Base-by-base conservation (phyloP, 2,329 filamentous ascomycete species). In the Dendrostoma leiphaemia region DNA sequence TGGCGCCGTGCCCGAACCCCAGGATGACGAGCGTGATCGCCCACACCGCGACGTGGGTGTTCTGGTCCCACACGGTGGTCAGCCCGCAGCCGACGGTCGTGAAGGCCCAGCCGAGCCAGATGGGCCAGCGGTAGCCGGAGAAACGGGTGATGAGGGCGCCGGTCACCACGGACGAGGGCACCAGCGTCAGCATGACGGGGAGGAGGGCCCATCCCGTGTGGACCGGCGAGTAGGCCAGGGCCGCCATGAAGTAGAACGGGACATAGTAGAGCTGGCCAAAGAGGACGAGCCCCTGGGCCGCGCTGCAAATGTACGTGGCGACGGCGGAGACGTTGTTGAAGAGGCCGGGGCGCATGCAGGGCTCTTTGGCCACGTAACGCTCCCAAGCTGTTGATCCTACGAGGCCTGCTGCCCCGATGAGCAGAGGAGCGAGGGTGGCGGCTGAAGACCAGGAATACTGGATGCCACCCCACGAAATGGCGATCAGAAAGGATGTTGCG, bases 381-480 rank as follows among this genome's bases (percentile, higher is more conserved):
- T 78, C 73, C 64, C 71, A 79, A 5, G 69, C 34, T 5, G 66
- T 54, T 26, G 77, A 71, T 0, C 61, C 55, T 2, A 68, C 49
- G 2, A 79, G 58, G 9, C 74, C 75, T 2, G 68, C 31, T 1
- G 72, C 21, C 1, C 78, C 76, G 2, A 78, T 54, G 2, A 78
- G 54, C 15, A 81, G 62, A 0, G 78, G 77, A 0, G 66, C 66
- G 3, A 81, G 37, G 2, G 75, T 69, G 13, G 68, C 63, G 12
- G 61, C 65, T 40, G 69, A 70, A 2, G 64, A 61, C 77, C 78
- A 81, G 0, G 70, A 56, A 41, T 72, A 70, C 38, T 71, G 64
- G 2, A 71, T 67, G 3, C 78, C 78, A 2, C 71, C 78, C 65
- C 71, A 77, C 3, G 72, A 75, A n/a, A 81, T 67, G 0, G 75